phyloP scores from a whole-genome alignment of 306 rosid species.

The Castanea crenata region DNA sequence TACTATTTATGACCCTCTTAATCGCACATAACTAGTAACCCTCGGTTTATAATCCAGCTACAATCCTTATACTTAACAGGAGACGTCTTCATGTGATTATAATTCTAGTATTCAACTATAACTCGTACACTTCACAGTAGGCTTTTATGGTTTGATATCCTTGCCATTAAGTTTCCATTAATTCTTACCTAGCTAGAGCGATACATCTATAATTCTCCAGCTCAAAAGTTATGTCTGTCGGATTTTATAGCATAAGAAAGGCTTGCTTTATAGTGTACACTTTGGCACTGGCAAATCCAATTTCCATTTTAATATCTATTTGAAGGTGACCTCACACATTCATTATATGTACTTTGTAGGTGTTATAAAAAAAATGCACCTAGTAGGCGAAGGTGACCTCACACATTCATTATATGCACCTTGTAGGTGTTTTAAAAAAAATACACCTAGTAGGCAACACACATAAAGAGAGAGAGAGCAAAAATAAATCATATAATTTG shows the following conservation, averaged over 20 bases:
- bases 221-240: not conserved
- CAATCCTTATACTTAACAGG: not conserved
- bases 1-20: too few species aligned
- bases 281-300: not conserved
- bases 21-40: too few species aligned
- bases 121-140: not conserved
- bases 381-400: not conserved
- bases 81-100: not conserved
- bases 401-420: not conserved
- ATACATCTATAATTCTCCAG: not conserved
- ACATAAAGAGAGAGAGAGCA: too few species aligned
- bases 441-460: too few species aligned
- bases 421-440: too few species aligned
- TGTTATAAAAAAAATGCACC: too few species aligned
- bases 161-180: not conserved
- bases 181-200: not conserved
- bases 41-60: not conserved
- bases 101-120: not conserved
- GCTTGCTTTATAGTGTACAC: not conserved
- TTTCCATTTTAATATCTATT: not conserved
- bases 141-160: not conserved
- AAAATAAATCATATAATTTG: too few species aligned
- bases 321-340: not conserved
- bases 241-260: not conserved
- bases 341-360: too few species aligned